A percentile compares a stretch with the other conserved stretches of the same genome.
phyloP scores from a whole-genome alignment of 495 filamentous ascomycete genomes.

The Xylaria telfairii region DNA sequence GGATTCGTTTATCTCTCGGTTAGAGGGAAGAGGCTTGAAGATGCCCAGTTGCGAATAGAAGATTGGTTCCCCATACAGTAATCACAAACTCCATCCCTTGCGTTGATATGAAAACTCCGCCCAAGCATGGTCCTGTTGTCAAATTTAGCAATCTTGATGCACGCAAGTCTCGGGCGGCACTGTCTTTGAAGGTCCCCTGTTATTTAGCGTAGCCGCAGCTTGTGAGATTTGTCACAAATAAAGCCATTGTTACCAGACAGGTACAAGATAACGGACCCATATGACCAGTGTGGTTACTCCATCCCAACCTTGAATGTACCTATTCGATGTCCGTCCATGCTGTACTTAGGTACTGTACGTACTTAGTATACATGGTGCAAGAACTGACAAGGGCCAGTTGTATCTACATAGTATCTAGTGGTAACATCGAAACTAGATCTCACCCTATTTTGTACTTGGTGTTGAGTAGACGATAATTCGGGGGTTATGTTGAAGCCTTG shows the following conservation, averaged over 20 bases:
- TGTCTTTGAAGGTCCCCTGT: conserved; percentile 15
- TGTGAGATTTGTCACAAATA: conserved; percentile 25
- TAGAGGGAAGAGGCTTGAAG: not conserved
- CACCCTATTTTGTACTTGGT: not conserved
- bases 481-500: conserved; percentile 11
- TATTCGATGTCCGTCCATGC: not conserved
- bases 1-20: not conserved
- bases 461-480: not conserved
- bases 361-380: not conserved
- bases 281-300: conserved; percentile 15
- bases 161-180: conserved; percentile 16
- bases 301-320: not conserved
- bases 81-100: conserved; percentile 14
- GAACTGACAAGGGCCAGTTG: not conserved
- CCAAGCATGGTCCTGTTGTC: conserved; percentile 21
- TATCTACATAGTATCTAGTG: not conserved
- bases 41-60: not conserved
- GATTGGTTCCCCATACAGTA: conserved; percentile 23
- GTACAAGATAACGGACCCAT: conserved; percentile 18
- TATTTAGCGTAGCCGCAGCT: conserved; percentile 13
- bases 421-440: not conserved
- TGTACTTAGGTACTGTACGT: not conserved
- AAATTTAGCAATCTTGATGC: conserved; percentile 28
- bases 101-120: not conserved
- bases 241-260: conserved; percentile 23